These are phyloP conservation scores for Globisporangium parvum DNA, from an alignment of 352 stramenopile species.

Conservation along the genomic window DNA sequence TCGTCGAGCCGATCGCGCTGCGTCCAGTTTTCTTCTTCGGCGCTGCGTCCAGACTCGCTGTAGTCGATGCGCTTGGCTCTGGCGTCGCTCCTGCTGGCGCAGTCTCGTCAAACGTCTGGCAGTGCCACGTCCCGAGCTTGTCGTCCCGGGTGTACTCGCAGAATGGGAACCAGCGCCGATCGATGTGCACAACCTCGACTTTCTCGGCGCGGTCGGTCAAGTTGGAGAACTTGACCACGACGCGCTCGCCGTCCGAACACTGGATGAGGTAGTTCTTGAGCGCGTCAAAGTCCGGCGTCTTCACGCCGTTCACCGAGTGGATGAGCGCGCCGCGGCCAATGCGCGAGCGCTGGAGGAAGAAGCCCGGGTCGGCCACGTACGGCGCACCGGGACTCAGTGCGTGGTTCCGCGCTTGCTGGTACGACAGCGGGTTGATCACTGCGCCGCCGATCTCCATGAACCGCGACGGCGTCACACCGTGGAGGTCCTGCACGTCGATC, in stretches of 20 bases:
- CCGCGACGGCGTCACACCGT: conserved; percentile 73
- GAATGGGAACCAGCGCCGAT: conserved; percentile 90
- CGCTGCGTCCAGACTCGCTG: conserved; percentile 3
- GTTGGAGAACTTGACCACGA: conserved; percentile 83
- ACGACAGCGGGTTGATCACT: conserved; percentile 87
- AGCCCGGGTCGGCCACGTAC: conserved; percentile 85
- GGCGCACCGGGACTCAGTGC: conserved; percentile 56
- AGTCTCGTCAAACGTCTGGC: conserved; percentile 40
- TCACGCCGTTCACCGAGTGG: conserved; percentile 78
- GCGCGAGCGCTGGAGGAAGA: conserved; percentile 86
- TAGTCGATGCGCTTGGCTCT: background rate
- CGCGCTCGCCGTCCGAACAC: conserved; percentile 70
- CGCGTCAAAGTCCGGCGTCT: conserved; percentile 81
- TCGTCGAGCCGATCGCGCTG: conserved; percentile 63
- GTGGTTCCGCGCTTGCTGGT: conserved; percentile 87
- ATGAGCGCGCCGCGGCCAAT: conserved; percentile 84
- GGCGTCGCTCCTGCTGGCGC: background rate
- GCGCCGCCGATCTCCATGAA: conserved; percentile 86
- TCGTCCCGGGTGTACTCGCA: conserved; percentile 79
- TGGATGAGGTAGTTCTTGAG: conserved; percentile 74
- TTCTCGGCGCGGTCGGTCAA: conserved; percentile 73
- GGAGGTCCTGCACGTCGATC: conserved; percentile 79
- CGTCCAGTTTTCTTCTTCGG: conserved; percentile 13
- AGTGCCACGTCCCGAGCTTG: conserved; percentile 72
- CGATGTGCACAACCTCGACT: conserved; percentile 83